Conservation (phyloP, 495 filamentous ascomycete species). For the Annulohypoxylon bovei region DNA sequence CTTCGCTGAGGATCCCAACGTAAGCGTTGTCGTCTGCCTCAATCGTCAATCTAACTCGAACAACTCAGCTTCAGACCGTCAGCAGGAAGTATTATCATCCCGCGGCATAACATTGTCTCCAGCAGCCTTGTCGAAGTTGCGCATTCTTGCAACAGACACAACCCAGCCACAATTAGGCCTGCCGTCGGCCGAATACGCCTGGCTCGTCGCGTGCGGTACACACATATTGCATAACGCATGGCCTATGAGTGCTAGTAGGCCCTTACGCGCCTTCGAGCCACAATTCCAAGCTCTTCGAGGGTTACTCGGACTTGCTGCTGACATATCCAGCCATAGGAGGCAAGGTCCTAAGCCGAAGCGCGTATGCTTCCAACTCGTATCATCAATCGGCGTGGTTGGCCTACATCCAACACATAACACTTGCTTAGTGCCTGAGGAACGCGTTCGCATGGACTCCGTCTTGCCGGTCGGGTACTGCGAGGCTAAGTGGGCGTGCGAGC, state of each 20-base stretch:
- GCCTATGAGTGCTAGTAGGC: conserved; percentile 62
- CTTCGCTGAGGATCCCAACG: conserved; percentile 44
- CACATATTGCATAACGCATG: conserved; percentile 69
- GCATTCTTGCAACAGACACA: conserved; percentile 57
- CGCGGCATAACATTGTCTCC: conserved; percentile 47
- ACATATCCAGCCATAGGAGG: conserved; percentile 30
- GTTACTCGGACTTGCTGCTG: conserved; percentile 57
- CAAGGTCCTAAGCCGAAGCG: conserved; percentile 31
- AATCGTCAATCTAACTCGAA: conserved; percentile 49
- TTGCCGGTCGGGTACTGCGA: conserved; percentile 61
- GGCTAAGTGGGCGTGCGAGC: conserved; percentile 63
- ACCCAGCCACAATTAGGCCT: conserved; percentile 58
- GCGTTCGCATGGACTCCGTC: conserved; percentile 47
- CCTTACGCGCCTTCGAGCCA: conserved; percentile 56
- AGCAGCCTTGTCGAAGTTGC: conserved; percentile 49
- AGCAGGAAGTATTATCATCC: conserved; percentile 46
- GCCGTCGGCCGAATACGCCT: conserved; percentile 45
- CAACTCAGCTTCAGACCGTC: conserved; percentile 36
- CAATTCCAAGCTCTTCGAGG: conserved; percentile 62
- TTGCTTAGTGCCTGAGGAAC: conserved; percentile 52
- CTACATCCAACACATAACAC: conserved; percentile 48
- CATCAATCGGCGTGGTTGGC: conserved; percentile 63
- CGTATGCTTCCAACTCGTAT: conserved; percentile 63
- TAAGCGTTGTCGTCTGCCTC: conserved; percentile 56
- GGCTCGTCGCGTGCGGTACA: conserved; percentile 60